Evolutionary conservation across 768 basidiomycete genomes (phyloP).

Genomic region (Boletus eberwhitei): DNA sequence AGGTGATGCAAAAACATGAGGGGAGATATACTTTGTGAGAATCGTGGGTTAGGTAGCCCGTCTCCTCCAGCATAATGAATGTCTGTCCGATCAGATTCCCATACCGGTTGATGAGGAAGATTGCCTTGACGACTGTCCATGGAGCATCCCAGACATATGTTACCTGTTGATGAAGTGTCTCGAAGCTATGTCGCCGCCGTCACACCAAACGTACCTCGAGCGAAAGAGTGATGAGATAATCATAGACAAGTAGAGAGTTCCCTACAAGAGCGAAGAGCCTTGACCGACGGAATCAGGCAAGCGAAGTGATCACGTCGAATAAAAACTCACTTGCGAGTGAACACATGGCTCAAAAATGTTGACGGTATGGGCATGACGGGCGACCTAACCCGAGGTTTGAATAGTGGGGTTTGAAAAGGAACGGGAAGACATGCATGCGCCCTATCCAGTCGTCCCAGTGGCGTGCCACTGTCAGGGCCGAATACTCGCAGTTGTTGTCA

Average conservation of each 20-base stretch:
- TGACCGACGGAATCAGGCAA: neutral
- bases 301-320: neutral
- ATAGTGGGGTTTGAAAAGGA: neutral
- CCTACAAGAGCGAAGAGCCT: slow-evolving; percentile 18
- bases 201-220: slow-evolving; percentile 20
- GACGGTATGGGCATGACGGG: slow-evolving; percentile 10
- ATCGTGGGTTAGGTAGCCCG: slow-evolving; percentile 13
- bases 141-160: slow-evolving; percentile 15
- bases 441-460: no score
- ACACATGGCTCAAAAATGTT: slow-evolving; percentile 3
- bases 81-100: slow-evolving; percentile 19
- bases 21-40: slow-evolving; percentile 14
- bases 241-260: slow-evolving; percentile 22
- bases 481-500: neutral
- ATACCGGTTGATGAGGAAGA: slow-evolving; percentile 17
- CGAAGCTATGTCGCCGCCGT: neutral
- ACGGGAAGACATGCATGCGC: neutral
- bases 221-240: slow-evolving; percentile 25
- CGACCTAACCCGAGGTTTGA: neutral
- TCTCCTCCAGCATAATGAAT: slow-evolving; percentile 21
- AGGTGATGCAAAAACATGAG: neutral
- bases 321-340: slow-evolving; percentile 18
- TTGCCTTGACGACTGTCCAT: slow-evolving; percentile 10
- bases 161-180: slow-evolving; percentile 9
- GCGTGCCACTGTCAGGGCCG: no score